Percentiles rank a stretch among this genome's conserved stretches.
These are phyloP conservation scores for Globisporangium megalacanthum DNA, from an alignment of 352 stramenopile genomes.

Conservation along the genomic window DNA sequence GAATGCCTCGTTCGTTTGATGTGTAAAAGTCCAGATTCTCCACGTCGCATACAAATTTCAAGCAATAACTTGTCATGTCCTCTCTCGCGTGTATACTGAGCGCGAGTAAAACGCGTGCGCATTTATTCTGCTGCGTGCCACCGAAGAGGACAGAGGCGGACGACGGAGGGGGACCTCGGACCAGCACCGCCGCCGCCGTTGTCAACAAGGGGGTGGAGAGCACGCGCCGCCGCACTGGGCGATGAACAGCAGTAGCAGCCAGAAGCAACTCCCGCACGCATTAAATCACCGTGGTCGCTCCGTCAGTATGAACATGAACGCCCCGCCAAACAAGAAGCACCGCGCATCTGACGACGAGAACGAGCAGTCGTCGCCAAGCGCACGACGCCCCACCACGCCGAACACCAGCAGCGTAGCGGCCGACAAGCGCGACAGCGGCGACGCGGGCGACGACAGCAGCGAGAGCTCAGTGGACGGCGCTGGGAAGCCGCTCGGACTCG, in stretches of 20 bases:
- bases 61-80: background rate
- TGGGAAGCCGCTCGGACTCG: background rate
- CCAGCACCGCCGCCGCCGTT: too few relatives aligned
- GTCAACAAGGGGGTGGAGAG: too few relatives aligned
- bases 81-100: background rate
- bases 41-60: background rate
- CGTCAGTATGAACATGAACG: slow-evolving; percentile 63
- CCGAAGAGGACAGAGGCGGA: background rate
- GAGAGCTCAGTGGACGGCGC: background rate
- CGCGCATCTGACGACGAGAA: slow-evolving; percentile 70
- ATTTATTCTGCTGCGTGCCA: background rate
- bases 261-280: background rate
- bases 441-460: slow-evolving; percentile 9
- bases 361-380: slow-evolving; percentile 25
- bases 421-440: background rate
- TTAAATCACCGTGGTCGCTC: slow-evolving; percentile 43
- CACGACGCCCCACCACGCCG: background rate
- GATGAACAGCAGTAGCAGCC: slow-evolving; percentile 4
- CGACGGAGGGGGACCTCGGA: background rate
- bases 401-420: background rate
- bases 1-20: too few relatives aligned
- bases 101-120: background rate
- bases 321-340: slow-evolving; percentile 75
- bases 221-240: background rate
- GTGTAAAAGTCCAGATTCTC: background rate